phyloP scores from a whole-genome alignment of 768 basidiomycete genomes.

The Hericium rajendrae region DNA sequence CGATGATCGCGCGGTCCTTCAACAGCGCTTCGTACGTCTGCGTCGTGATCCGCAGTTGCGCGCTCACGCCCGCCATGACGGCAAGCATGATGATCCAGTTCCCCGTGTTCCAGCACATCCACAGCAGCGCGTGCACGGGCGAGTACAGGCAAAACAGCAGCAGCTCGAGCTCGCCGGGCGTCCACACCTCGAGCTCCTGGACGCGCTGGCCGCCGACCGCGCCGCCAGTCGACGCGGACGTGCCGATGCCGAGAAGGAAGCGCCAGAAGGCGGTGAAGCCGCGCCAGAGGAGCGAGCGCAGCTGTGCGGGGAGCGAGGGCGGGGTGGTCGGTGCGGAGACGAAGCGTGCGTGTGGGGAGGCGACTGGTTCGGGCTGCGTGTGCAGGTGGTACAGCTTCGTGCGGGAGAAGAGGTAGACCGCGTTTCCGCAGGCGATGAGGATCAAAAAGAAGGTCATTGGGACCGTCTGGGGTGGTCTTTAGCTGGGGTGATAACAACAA shows the following conservation, averaged over 20 bases:
- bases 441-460: slow-evolving; percentile 52
- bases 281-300: slow-evolving; percentile 33
- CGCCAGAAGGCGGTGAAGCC: slow-evolving; percentile 48
- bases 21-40: slow-evolving; percentile 53
- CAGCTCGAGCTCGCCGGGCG: slow-evolving; percentile 62
- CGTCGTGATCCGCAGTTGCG: slow-evolving; percentile 42
- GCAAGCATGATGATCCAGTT: slow-evolving; percentile 69
- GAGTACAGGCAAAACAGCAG: slow-evolving; percentile 70
- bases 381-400: slow-evolving; percentile 62
- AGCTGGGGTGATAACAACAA: neutral
- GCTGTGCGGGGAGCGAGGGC: slow-evolving; percentile 23
- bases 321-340: slow-evolving; percentile 40
- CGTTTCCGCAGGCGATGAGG: slow-evolving; percentile 44
- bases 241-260: slow-evolving; percentile 56
- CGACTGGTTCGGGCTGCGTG: slow-evolving; percentile 50
- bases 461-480: slow-evolving; percentile 39
- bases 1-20: slow-evolving; percentile 67
- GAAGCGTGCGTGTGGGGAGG: slow-evolving; percentile 62
- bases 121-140: slow-evolving; percentile 63
- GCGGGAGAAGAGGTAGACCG: slow-evolving; percentile 61
- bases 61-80: slow-evolving; percentile 58
- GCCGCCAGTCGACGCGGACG: slow-evolving; percentile 15
- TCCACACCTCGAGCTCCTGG: slow-evolving; percentile 76
- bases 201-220: slow-evolving; percentile 28
- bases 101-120: slow-evolving; percentile 57